Conservation (phyloP, 306 rosid species). For the Hippophae gyantsensis region DNA sequence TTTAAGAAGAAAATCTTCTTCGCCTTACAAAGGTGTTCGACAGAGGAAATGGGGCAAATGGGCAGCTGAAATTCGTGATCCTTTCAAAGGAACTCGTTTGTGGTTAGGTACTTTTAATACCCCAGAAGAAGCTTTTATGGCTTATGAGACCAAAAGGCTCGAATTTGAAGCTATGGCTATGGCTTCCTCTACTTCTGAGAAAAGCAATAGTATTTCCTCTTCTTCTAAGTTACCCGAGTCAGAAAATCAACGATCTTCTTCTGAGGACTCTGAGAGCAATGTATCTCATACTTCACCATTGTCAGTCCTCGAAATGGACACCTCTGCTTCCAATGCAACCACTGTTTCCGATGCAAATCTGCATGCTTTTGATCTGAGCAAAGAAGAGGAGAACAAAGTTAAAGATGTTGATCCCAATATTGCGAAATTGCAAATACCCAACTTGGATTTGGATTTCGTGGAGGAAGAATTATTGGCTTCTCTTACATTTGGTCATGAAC, state of each 20-base stretch:
- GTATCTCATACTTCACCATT: conserved; percentile 45
- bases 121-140: conserved; percentile 62
- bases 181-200: conserved; percentile 11
- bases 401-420: conserved; percentile 16
- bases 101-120: conserved; percentile 84
- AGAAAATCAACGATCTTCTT: conserved; percentile 2
- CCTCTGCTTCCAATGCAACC: conserved; percentile 34
- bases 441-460: conserved; percentile 37
- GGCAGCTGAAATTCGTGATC: conserved; percentile 95
- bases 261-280: conserved; percentile 30
- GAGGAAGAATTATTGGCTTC: conserved; percentile 17
- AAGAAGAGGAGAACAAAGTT: conserved; percentile 21
- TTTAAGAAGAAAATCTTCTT: conserved; percentile 17
- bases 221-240: conserved; percentile 13
- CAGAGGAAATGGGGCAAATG: conserved; percentile 81
- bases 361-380: conserved; percentile 15
- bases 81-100: conserved; percentile 33
- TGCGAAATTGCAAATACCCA: conserved; percentile 28
- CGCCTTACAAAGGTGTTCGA: conserved; percentile 61
- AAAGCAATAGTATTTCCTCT: conserved; percentile 12
- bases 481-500: conserved; percentile 21
- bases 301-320: conserved; percentile 53
- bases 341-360: conserved; percentile 21
- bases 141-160: conserved; percentile 46
- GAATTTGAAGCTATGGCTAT: conserved; percentile 38